Evolutionary conservation across 805 yeast species (phyloP).

Genomic region (Sugiyamaella marilandica): DNA sequence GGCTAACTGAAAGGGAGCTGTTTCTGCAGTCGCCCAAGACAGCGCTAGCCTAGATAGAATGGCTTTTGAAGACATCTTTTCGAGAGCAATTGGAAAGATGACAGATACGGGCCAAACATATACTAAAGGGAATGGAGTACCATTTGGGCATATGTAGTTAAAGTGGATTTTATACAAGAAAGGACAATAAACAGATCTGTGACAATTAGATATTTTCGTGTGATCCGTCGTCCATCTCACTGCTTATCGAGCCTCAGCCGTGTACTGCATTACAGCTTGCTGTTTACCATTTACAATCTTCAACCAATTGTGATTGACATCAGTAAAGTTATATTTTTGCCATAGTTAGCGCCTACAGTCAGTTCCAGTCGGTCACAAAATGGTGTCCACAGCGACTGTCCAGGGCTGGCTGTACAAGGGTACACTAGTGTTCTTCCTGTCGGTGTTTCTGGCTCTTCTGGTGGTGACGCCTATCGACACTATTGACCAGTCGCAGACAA

Average conservation of each 20-base stretch:
- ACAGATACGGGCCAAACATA: conserved; percentile 27
- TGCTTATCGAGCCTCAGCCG: not conserved
- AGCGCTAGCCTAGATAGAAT: conserved; percentile 10
- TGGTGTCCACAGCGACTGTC: not conserved
- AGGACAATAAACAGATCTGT: not conserved
- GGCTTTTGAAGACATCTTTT: conserved; percentile 24
- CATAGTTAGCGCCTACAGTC: no score
- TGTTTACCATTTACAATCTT: no score
- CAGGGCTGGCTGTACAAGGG: conserved; percentile 24
- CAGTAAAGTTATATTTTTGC: no score
- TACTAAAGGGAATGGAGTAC: not conserved
- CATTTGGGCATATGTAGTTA: no score
- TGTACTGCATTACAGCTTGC: no score
- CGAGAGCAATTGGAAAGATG: conserved; percentile 14
- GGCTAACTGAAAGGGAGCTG: not conserved
- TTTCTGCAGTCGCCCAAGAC: not conserved
- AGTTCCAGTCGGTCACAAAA: no score
- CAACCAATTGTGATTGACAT: no score
- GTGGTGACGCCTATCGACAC: conserved; percentile 78
- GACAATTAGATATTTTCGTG: no score
- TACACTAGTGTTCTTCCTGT: conserved; percentile 28
- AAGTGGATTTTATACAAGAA: not conserved
- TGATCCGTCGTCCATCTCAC: not conserved
- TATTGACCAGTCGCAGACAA: conserved; percentile 55
- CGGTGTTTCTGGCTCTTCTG: conserved; percentile 48